Evolutionary conservation across 176 grass and related monocot species (phyloP).

Genomic region (Typha latifolia): DNA sequence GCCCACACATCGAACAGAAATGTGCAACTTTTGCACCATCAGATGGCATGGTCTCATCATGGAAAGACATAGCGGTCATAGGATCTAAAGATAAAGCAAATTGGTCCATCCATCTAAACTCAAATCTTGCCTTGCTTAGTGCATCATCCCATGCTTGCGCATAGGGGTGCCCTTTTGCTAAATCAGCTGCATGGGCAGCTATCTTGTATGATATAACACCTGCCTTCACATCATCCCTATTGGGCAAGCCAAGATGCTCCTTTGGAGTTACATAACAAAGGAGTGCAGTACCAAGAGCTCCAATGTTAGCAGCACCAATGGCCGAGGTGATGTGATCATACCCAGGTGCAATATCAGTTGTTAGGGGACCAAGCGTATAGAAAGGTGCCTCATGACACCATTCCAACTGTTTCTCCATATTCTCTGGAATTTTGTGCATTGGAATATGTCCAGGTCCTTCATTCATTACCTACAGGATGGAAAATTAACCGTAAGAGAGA

Average conservation of each 20-base stretch:
- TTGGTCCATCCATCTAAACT: slow-evolving; percentile 98
- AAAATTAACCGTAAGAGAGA: background rate
- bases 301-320: slow-evolving; percentile 95
- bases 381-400: slow-evolving; percentile 99
- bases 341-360: slow-evolving; percentile 94
- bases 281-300: slow-evolving; percentile 88
- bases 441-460: slow-evolving; percentile 96
- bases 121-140: slow-evolving; percentile 92
- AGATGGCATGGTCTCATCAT: slow-evolving; percentile 93
- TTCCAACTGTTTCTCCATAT: slow-evolving; percentile 93
- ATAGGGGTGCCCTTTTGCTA: slow-evolving; percentile 83
- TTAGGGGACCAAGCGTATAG: slow-evolving; percentile 89
- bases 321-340: slow-evolving; percentile 99
- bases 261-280: slow-evolving; percentile 98
- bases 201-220: slow-evolving; percentile 98
- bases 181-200: slow-evolving; percentile 90
- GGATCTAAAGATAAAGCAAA: slow-evolving; percentile 93
- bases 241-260: slow-evolving; percentile 96
- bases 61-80: slow-evolving; percentile 91
- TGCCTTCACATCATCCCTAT: slow-evolving; percentile 87
- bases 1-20: slow-evolving; percentile 98
- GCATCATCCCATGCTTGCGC: slow-evolving; percentile 94
- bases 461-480: slow-evolving; percentile 73
- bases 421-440: slow-evolving; percentile 97
- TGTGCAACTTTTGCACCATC: slow-evolving; percentile 97